These are phyloP conservation scores for Aspergillus brasiliensis DNA, from an alignment of 2,329 filamentous ascomycete genomes.

Conservation along the genomic window DNA sequence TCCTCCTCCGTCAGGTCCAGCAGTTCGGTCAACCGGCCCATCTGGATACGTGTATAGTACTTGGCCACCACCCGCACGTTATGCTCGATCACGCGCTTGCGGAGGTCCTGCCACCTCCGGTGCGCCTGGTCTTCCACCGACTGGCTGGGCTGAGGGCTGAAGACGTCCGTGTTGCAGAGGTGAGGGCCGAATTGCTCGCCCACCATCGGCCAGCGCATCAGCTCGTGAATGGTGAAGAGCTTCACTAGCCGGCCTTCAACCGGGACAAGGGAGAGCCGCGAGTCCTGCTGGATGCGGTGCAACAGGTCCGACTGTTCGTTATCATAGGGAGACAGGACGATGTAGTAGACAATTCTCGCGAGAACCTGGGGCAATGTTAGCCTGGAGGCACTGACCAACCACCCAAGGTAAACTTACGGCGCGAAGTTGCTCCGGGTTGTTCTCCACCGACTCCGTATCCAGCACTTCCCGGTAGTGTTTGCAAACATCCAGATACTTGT, in stretches of 20 bases:
- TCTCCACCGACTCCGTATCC: constrained; percentile 92
- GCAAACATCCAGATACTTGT: constrained; percentile 96
- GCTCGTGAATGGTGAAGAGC: constrained; percentile 90
- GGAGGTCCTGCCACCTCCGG: constrained; percentile 88
- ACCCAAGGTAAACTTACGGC: constrained; percentile 64
- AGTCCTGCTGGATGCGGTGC: constrained; percentile 85
- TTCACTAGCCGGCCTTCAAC: constrained; percentile 85
- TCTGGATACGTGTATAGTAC: constrained; percentile 97
- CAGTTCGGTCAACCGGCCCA: constrained; percentile 84
- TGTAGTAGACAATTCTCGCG: constrained; percentile 95
- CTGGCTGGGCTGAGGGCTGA: constrained; percentile 65
- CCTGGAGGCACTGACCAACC: constrained; percentile 5
- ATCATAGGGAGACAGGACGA: constrained; percentile 94
- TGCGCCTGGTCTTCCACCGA: constrained; percentile 77
- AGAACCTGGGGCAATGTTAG: constrained; percentile 64
- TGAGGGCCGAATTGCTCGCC: constrained; percentile 85
- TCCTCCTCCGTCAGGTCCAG: constrained; percentile 92
- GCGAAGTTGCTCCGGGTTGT: constrained; percentile 81
- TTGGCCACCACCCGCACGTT: constrained; percentile 97
- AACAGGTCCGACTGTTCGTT: constrained; percentile 98
- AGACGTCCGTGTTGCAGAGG: constrained; percentile 86
- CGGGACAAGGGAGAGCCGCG: constrained; percentile 75
- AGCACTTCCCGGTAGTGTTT: constrained; percentile 97
- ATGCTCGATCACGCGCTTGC: constrained; percentile 98
- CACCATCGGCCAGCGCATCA: constrained; percentile 98